These are phyloP conservation scores for Retiboletus flavoniger DNA, from an alignment of 1,284 basidiomycete genomes.

Conservation along the genomic window DNA sequence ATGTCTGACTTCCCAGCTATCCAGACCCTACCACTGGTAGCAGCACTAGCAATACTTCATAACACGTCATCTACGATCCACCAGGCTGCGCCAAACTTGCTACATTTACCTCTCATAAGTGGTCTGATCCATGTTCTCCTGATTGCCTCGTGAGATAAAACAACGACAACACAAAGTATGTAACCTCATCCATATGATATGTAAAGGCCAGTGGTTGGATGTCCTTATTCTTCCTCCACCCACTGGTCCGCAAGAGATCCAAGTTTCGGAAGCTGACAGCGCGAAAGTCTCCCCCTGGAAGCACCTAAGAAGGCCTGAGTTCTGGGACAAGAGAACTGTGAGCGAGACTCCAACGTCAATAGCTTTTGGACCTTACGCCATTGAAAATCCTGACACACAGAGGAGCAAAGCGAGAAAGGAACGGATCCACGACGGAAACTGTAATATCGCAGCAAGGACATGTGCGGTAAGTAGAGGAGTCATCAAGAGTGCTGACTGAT, in stretches of 20 bases:
- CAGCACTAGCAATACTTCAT: constrained; percentile 24
- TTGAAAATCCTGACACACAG: constrained; percentile 43
- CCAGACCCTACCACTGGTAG: constrained; percentile 40
- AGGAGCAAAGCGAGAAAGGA: constrained; percentile 49
- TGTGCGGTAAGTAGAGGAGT: constrained; percentile 63
- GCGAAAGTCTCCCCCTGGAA: constrained; percentile 48
- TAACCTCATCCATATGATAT: constrained; percentile 1
- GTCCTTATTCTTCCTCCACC: constrained; percentile 63
- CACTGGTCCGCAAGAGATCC: constrained; percentile 72
- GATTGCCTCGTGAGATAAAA: constrained; percentile 3
- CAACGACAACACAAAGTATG: background rate
- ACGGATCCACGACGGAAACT: constrained; percentile 48
- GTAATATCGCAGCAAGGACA: constrained; percentile 55
- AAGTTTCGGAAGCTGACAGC: constrained; percentile 63
- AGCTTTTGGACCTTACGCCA: constrained; percentile 48
- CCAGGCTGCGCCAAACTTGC: constrained; percentile 35
- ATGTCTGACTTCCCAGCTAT: constrained; percentile 37
- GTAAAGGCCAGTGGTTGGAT: background rate
- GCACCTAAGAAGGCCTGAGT: constrained; percentile 68
- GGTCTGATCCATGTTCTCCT: background rate
- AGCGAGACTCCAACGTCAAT: constrained; percentile 1
- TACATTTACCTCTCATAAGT: background rate
- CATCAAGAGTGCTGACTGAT: constrained; percentile 75
- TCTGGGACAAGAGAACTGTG: constrained; percentile 34
- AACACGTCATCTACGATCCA: constrained; percentile 30